These are phyloP conservation scores for Phytophthora capsici DNA, from an alignment of 352 stramenopile species.

Conservation along the genomic window DNA sequence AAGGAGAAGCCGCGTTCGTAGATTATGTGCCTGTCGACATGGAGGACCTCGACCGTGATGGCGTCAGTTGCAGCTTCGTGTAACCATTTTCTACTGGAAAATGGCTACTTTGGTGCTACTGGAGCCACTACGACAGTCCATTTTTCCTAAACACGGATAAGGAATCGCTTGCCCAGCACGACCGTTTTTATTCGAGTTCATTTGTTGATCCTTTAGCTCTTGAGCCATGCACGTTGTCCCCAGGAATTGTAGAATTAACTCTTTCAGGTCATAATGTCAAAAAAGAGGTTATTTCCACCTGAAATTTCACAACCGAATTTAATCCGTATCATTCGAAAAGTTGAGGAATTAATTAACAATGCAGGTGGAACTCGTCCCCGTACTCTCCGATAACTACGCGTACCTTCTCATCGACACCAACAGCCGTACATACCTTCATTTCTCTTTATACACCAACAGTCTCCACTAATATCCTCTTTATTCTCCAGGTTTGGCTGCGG, in stretches of 20 bases:
- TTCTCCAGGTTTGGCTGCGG: slow-evolving; percentile 59
- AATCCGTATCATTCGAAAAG: slow-evolving; percentile 1
- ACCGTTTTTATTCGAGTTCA: slow-evolving; percentile 11
- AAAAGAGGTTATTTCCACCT: neutral
- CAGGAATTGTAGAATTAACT: too few species aligned
- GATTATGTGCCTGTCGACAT: slow-evolving; percentile 47
- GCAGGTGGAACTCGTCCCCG: slow-evolving; percentile 80
- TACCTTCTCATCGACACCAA: slow-evolving; percentile 85
- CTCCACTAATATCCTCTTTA: neutral
- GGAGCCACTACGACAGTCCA: slow-evolving; percentile 17
- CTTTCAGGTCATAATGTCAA: too few species aligned
- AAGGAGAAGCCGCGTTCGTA: slow-evolving; percentile 99
- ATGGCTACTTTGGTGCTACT: slow-evolving; percentile 1
- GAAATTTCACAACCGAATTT: slow-evolving; percentile 7
- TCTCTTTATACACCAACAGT: neutral
- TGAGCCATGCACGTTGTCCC: too few species aligned
- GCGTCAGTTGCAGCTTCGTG: slow-evolving; percentile 2
- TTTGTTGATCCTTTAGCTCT: slow-evolving; percentile 1
- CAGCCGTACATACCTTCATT: slow-evolving; percentile 34
- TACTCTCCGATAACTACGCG: slow-evolving; percentile 93
- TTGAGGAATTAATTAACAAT: slow-evolving; percentile 33
- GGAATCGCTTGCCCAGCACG: slow-evolving; percentile 46
- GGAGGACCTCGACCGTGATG: slow-evolving; percentile 19
- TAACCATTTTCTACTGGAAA: neutral
- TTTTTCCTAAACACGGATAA: slow-evolving; percentile 47